Base-by-base conservation (phyloP, 495 filamentous ascomycete genomes). In the Paragyromitra xinjiangensis region DNA sequence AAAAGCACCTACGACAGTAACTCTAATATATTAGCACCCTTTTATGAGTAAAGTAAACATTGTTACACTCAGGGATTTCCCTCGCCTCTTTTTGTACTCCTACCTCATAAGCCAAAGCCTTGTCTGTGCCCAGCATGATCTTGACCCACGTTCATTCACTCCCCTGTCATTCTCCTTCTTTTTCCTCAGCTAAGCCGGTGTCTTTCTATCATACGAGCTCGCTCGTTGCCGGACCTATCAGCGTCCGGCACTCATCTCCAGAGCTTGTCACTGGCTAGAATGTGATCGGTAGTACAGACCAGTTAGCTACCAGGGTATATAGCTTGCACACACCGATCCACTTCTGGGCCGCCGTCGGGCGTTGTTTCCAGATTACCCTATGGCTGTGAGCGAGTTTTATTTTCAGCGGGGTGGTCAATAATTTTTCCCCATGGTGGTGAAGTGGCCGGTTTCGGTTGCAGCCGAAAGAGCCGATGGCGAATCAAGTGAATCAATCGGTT, bases 281-380 rank as follows among this genome's bases (percentile, higher is more conserved):
- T 37, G 67, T 64, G 66, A 78, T 79, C 64, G 59, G 66, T 67
- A 71, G 58, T 50, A 76, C 64, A 55, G 29, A 39, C 37, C 26
- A 71, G 44, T 40, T 42, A 75, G 58, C n/a, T 77, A 51, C 64
- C 65, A 56, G 58, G 58, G 61, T 51, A 50, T 53, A 77, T n/a
- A 29, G 19, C 50, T 34, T 34, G 50, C 50, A 62, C 58, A 75
- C 29, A 42, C 44, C 61, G 55, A 62, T 40, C 51, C 51, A 62
- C 45, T 64, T 22, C 68, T 77, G 61, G 50, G 74, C 67, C 74
- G 39, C 73, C 76, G 39, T 64, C 72, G 76, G 75, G 76, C 58
- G 64, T 78, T 77, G 45, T 78, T 42, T 34, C 75, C 75, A 78
- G 76, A 78, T 77, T 78, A 64, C 72, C 73, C 58, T 64, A 75